Evolutionary conservation across 1,139 yeast genomes (phyloP), one percentile per base, ranked within the genome.

Genomic region (Nakaseomyces delphensis): DNA sequence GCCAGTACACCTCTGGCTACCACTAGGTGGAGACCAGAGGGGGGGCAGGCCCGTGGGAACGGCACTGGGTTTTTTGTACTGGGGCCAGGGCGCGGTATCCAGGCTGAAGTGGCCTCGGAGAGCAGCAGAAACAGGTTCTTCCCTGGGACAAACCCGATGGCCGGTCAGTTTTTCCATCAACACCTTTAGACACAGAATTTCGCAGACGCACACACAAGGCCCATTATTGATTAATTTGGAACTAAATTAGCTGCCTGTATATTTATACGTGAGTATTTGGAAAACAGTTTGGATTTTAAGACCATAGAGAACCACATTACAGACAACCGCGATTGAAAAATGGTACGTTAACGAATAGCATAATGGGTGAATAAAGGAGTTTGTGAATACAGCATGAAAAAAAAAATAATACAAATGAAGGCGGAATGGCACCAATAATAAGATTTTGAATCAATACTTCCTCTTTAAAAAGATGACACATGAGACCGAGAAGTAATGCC

Each of bases 291-390:
- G n/a, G 23, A 16, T 31, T 19, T 14, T 18, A 11, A 31, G 35
- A 31, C 35, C 35, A 20, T 11, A 33, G 27, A 33, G 27, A 33
- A 33, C 37, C 37, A 33, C 37, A 21, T n/a, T 33, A 33, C n/a
- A 33, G 37, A 33, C 37, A 33, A n/a, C 37, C 37, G 32, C 30
- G 37, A 33, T 45, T 43, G 23, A 24, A 40, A 37, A 38, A 38
- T 38, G 41, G 41, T 38, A 38, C 41, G 41, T 36, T 16, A 1
- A 14, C 14, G 29, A 9, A 25, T 25, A 33, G 18, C 37, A n/a
- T 33, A 20, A 3, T 21, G 19, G 18, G 35, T 31, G 35, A 31
- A 31, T 31, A 4, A 8, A 5, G 6, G 8, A 14, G n/a, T n/a
- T n/a, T n/a, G n/a, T n/a, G n/a, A n/a, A n/a, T n/a, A n/a, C 7